phyloP scores from a whole-genome alignment of 2,329 filamentous ascomycete species.

The Didymella sp. region DNA sequence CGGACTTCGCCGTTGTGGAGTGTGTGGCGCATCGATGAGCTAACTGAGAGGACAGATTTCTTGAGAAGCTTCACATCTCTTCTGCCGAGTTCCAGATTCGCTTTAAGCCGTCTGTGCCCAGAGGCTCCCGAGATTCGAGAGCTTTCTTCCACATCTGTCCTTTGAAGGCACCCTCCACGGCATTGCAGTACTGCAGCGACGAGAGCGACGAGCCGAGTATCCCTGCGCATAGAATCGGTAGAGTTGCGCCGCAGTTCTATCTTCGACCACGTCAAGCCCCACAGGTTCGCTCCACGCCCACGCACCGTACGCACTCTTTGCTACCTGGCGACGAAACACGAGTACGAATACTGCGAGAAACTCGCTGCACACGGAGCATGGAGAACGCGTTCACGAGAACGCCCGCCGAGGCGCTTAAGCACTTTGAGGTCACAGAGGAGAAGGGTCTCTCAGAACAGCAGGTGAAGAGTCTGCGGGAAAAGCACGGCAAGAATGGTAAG shows the following conservation, averaged over 20 bases:
- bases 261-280: conserved; percentile 16
- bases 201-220: conserved; percentile 16
- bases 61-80: conserved; percentile 20
- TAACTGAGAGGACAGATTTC: conserved; percentile 37
- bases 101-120: conserved; percentile 16
- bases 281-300: conserved; percentile 12
- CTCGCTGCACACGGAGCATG: conserved; percentile 48
- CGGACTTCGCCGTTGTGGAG: conserved; percentile 17
- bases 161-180: conserved; percentile 6
- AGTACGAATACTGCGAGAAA: neutral
- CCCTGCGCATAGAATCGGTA: conserved; percentile 10
- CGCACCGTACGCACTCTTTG: conserved; percentile 3
- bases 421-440: conserved; percentile 60
- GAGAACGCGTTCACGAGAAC: conserved; percentile 61
- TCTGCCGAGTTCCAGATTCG: conserved; percentile 20
- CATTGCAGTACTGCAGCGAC: neutral
- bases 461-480: conserved; percentile 54
- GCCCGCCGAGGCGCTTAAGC: conserved; percentile 58
- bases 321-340: neutral
- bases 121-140: conserved; percentile 10
- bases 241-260: conserved; percentile 5
- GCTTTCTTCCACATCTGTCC: conserved; percentile 6
- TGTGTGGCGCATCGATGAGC: conserved; percentile 21
- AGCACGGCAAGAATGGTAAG: conserved; percentile 63
- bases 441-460: conserved; percentile 59